These are phyloP conservation scores for Didymella pomorum DNA, from an alignment of 2,329 filamentous ascomycete genomes.

Conservation along the genomic window DNA sequence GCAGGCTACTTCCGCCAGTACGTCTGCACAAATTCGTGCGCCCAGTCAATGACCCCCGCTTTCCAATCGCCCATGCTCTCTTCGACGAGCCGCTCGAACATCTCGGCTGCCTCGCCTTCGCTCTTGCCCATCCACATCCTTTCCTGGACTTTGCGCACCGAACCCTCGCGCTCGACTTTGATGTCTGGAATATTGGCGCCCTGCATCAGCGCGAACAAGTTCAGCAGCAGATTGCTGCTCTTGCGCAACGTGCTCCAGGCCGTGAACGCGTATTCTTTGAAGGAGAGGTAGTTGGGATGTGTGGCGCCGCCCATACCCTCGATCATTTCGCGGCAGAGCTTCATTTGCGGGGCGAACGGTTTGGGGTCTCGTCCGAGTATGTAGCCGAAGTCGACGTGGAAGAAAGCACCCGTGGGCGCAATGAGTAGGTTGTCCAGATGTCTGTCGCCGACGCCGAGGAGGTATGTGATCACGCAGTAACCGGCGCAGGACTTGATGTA, in stretches of 20 bases:
- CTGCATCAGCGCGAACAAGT: slow-evolving; percentile 95
- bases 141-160: slow-evolving; percentile 93
- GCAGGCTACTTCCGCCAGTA: slow-evolving; percentile 71
- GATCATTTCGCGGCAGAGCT: slow-evolving; percentile 97
- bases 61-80: slow-evolving; percentile 84
- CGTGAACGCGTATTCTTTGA: slow-evolving; percentile 95
- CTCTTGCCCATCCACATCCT: slow-evolving; percentile 89
- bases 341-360: slow-evolving; percentile 96
- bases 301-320: slow-evolving; percentile 93
- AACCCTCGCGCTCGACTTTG: slow-evolving; percentile 88
- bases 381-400: slow-evolving; percentile 98
- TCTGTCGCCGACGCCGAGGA: slow-evolving; percentile 93
- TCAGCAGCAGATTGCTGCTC: slow-evolving; percentile 88
- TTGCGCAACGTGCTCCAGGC: slow-evolving; percentile 92
- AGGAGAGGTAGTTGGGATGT: slow-evolving; percentile 82
- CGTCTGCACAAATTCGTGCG: slow-evolving; percentile 88
- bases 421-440: slow-evolving; percentile 96
- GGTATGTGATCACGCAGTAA: slow-evolving; percentile 98
- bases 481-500: slow-evolving; percentile 96
- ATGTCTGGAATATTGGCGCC: slow-evolving; percentile 98
- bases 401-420: slow-evolving; percentile 90
- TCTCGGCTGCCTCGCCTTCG: slow-evolving; percentile 89
- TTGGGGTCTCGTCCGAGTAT: slow-evolving; percentile 97
- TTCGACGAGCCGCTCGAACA: slow-evolving; percentile 89
- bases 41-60: slow-evolving; percentile 90